A percentile compares a stretch with the other conserved stretches of the same genome.
These are phyloP conservation scores for Clohesyomyces aquaticus DNA, from an alignment of 495 filamentous ascomycete genomes.

Conservation along the genomic window DNA sequence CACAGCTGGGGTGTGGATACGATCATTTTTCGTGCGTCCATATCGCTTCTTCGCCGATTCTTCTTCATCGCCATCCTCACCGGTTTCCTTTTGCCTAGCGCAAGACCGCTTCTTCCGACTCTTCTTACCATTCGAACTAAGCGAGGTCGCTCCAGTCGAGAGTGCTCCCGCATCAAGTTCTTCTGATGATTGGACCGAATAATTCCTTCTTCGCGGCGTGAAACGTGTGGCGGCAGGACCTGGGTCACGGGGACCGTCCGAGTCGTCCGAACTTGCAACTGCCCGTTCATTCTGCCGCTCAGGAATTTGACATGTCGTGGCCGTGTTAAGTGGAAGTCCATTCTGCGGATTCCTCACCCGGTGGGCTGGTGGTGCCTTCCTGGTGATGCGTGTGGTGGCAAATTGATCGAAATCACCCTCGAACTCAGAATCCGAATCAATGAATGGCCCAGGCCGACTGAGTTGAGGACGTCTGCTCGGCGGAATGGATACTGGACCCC, in stretches of 20 bases:
- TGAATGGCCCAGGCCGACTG: slow-evolving; percentile 1
- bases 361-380: background rate
- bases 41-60: slow-evolving; percentile 1
- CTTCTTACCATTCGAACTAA: slow-evolving; percentile 10
- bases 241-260: slow-evolving; percentile 9
- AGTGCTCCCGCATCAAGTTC: slow-evolving; percentile 2
- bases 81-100: slow-evolving; percentile 10
- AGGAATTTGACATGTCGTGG: background rate
- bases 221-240: background rate
- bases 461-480: slow-evolving; percentile 11
- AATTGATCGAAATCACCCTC: background rate
- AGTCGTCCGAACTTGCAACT: background rate
- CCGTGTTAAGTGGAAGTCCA: background rate
- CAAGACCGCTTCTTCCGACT: background rate
- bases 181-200: background rate
- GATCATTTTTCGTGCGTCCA: slow-evolving; percentile 27
- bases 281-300: background rate
- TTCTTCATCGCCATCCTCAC: background rate
- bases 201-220: slow-evolving; percentile 1
- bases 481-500: slow-evolving; percentile 17
- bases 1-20: slow-evolving; percentile 41
- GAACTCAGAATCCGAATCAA: slow-evolving; percentile 5
- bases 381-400: background rate
- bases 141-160: slow-evolving; percentile 18
- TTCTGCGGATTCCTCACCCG: background rate